phyloP scores from a whole-genome alignment of 2,329 filamentous ascomycete genomes.

The Tympanopsis confertula region DNA sequence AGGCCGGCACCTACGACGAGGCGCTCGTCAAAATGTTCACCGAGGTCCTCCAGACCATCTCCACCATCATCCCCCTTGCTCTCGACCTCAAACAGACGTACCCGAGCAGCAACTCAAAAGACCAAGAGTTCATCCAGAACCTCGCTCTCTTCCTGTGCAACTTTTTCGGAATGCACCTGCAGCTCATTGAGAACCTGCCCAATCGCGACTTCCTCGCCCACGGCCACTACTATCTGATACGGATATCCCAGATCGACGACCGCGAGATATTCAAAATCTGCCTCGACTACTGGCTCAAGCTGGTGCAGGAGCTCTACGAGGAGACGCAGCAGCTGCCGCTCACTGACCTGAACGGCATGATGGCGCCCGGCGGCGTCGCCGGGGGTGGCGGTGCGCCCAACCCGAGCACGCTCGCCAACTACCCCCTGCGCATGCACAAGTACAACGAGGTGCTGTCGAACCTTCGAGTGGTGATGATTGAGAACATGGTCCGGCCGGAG shows the following conservation, averaged over 20 bases:
- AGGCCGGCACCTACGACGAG: constrained; percentile 75
- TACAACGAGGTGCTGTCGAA: constrained; percentile 91
- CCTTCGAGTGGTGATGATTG: constrained; percentile 94
- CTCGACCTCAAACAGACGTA: constrained; percentile 89
- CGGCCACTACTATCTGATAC: constrained; percentile 94
- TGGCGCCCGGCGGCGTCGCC: constrained; percentile 53
- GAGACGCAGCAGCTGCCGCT: constrained; percentile 96
- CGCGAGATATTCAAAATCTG: constrained; percentile 99
- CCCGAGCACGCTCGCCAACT: constrained; percentile 73
- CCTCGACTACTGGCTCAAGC: constrained; percentile 96
- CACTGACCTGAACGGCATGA: constrained; percentile 79
- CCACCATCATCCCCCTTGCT: constrained; percentile 80
- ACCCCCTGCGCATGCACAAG: constrained; percentile 93
- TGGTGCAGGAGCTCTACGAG: constrained; percentile 95
- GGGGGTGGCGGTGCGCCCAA: constrained; percentile 64
- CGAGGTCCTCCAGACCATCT: constrained; percentile 83
- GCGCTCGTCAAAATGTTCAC: constrained; percentile 98
- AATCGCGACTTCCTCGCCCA: constrained; percentile 92
- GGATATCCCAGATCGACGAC: constrained; percentile 96
- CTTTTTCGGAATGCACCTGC: constrained; percentile 85
- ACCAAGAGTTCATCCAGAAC: constrained; percentile 97
- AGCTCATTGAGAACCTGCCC: constrained; percentile 89
- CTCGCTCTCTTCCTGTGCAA: constrained; percentile 90
- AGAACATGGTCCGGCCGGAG: constrained; percentile 98
- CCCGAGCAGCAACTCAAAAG: constrained; percentile 76